A percentile compares a stretch with the other conserved stretches of the same genome.
These are phyloP conservation scores for Wickerhamiella hasegawae DNA, from an alignment of 805 yeast species.

Conservation along the genomic window DNA sequence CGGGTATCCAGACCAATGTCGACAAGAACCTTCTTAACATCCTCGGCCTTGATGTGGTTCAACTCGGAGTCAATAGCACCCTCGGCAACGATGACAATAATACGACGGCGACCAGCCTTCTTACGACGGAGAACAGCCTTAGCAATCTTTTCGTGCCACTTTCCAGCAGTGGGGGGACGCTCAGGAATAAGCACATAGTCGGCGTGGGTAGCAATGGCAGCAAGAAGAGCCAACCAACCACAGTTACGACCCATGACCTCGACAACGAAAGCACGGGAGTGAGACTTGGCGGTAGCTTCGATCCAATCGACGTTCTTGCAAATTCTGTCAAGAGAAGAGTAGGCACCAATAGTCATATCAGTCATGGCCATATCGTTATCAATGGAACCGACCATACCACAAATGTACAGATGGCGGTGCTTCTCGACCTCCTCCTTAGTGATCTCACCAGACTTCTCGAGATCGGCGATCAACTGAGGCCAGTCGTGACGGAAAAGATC, in stretches of 20 bases:
- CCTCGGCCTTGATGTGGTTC: conserved; percentile 62
- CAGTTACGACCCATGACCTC: conserved; percentile 99
- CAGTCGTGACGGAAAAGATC: conserved; percentile 87
- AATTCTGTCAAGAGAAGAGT: conserved; percentile 81
- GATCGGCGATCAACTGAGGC: conserved; percentile 74
- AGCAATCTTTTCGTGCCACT: conserved; percentile 72
- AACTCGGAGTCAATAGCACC: conserved; percentile 83
- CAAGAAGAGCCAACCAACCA: conserved; percentile 97
- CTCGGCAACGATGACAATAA: conserved; percentile 94
- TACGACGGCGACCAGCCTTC: conserved; percentile 75
- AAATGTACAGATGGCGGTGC: conserved; percentile 62
- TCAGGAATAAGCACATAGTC: conserved; percentile 92
- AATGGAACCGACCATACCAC: conserved; percentile 91
- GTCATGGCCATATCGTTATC: conserved; percentile 98
- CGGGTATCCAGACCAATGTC: conserved; percentile 85
- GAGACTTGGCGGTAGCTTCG: conserved; percentile 94
- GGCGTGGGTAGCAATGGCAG: conserved; percentile 93
- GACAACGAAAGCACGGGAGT: conserved; percentile 91
- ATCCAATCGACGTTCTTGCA: conserved; percentile 91
- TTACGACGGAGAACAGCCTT: conserved; percentile 67
- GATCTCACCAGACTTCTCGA: conserved; percentile 38
- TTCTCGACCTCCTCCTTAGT: conserved; percentile 42
- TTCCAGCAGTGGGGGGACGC: conserved; percentile 58
- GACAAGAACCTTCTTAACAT: conserved; percentile 69
- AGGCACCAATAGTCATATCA: conserved; percentile 93